Conservation (phyloP, 2,329 filamentous ascomycete species). For the Ophiostoma montium region DNA sequence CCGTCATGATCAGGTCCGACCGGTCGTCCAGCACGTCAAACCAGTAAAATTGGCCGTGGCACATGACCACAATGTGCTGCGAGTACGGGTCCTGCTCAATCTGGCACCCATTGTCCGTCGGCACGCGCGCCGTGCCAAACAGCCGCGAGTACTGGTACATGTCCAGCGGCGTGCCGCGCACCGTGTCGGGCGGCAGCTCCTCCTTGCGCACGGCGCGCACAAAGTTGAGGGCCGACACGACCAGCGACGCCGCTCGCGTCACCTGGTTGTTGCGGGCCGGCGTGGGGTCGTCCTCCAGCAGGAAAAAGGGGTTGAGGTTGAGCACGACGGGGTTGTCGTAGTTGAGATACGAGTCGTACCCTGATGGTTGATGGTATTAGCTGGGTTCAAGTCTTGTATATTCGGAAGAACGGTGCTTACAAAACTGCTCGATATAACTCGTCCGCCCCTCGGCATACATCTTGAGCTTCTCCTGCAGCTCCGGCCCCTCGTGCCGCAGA, state of each 20-base stretch:
- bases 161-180: conserved; percentile 73
- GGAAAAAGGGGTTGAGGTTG: conserved; percentile 94
- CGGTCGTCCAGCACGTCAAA: conserved; percentile 95
- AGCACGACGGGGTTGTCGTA: conserved; percentile 95
- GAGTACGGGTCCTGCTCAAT: conserved; percentile 91
- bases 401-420: conserved; percentile 37
- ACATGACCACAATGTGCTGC: conserved; percentile 85
- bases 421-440: conserved; percentile 98
- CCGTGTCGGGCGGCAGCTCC: conserved; percentile 76
- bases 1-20: conserved; percentile 90
- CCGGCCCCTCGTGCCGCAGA: conserved; percentile 62
- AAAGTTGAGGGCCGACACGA: conserved; percentile 80
- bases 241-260: conserved; percentile 80
- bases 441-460: conserved; percentile 81
- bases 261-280: conserved; percentile 94
- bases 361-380: conserved; percentile 33
- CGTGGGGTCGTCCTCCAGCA: conserved; percentile 93
- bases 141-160: conserved; percentile 98
- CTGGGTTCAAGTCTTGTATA: no score
- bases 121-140: conserved; percentile 88
- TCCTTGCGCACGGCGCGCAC: conserved; percentile 86
- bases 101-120: conserved; percentile 86
- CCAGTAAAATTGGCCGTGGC: conserved; percentile 96
- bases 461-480: conserved; percentile 77
- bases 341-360: conserved; percentile 98